Evolutionary conservation across 306 rosid genomes (phyloP).

Genomic region (Astragalus membranaceus): DNA sequence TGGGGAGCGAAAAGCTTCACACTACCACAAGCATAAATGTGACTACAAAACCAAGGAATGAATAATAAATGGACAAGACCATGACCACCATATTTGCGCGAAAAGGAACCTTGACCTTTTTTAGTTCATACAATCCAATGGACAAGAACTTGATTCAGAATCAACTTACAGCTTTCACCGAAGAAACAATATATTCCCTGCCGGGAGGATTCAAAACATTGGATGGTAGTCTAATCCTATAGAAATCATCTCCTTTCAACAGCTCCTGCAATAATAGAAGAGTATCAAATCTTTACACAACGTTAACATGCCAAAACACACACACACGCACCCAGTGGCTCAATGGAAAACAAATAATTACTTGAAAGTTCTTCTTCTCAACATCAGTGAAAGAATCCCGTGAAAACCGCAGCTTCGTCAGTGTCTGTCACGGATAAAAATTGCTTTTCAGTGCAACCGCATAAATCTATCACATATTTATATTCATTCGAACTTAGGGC

Average conservation of each 20-base stretch:
- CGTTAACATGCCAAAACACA: not conserved
- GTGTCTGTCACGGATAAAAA: slow-evolving; percentile 49
- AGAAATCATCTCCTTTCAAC: slow-evolving; percentile 77
- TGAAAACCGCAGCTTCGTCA: slow-evolving; percentile 88
- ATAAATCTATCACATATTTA: not conserved
- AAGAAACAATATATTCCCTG: slow-evolving; percentile 59
- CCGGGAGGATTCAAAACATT: slow-evolving; percentile 69
- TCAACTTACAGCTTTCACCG: slow-evolving; percentile 77
- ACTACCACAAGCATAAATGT: not conserved
- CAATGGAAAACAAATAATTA: slow-evolving; percentile 17
- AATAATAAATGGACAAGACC: not conserved
- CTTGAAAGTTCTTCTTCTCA: slow-evolving; percentile 60
- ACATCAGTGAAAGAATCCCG: slow-evolving; percentile 54
- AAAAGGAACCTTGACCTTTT: not conserved
- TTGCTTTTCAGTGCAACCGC: slow-evolving; percentile 10
- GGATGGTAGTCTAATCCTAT: slow-evolving; percentile 78
- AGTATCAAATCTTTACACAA: slow-evolving; percentile 9
- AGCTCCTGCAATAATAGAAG: slow-evolving; percentile 41
- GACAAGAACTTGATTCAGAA: slow-evolving; percentile 3
- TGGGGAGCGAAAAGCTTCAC: not conserved
- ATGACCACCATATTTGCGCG: not conserved
- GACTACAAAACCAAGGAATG: not conserved
- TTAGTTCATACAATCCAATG: not conserved
- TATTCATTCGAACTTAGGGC: not conserved
- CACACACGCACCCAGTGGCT: not conserved